Evolutionary conservation across 108 stramenopile species (phyloP).

Genomic region (Nitzschia sp.): DNA sequence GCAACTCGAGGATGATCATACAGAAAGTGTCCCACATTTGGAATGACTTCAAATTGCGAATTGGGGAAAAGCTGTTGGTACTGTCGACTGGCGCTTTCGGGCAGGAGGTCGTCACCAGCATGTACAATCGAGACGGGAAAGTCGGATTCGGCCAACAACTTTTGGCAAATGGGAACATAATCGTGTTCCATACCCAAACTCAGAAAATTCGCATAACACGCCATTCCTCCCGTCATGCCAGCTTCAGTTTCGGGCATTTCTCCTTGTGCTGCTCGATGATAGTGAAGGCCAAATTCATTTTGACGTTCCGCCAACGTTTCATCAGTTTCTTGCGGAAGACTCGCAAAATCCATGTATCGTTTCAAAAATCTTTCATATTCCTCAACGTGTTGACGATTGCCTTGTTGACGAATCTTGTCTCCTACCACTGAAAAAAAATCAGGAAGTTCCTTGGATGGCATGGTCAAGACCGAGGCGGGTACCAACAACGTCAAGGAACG

Average conservation of each 20-base stretch:
- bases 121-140: conserved; percentile 30
- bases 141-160: neutral
- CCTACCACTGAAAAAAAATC: conserved; percentile 17
- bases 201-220: conserved; percentile 20
- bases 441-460: neutral
- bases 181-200: conserved; percentile 28
- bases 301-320: conserved; percentile 20
- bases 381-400: conserved; percentile 7
- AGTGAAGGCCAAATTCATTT: conserved; percentile 12
- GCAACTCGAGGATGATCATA: conserved; percentile 16
- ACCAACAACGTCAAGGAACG: conserved; percentile 18
- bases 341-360: conserved; percentile 18
- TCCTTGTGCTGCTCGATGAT: conserved; percentile 5
- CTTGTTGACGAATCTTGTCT: neutral
- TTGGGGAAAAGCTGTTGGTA: conserved; percentile 17
- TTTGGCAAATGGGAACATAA: conserved; percentile 5
- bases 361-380: conserved; percentile 18
- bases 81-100: conserved; percentile 7
- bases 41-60: conserved; percentile 6
- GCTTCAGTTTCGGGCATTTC: neutral
- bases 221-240: conserved; percentile 17
- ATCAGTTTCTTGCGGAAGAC: conserved; percentile 24
- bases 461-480: conserved; percentile 11
- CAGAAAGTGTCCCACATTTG: conserved; percentile 3
- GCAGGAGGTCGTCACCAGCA: conserved; percentile 14